Conservation (phyloP, 192 early-diverging fungal species). For the Coemansia sp. region DNA sequence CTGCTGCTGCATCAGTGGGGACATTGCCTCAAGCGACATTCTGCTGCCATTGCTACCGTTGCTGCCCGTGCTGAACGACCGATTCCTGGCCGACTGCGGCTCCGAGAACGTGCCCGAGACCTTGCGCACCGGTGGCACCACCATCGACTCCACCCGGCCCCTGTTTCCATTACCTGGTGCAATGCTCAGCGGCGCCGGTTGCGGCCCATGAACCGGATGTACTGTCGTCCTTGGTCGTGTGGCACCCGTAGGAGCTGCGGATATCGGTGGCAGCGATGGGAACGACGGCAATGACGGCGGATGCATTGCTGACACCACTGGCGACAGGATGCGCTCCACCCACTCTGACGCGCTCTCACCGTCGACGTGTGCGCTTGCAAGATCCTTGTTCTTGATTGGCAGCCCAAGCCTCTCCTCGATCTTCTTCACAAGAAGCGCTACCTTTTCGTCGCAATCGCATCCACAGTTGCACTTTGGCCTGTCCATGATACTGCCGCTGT, state of each 20-base stretch:
- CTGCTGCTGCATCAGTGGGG: constrained; percentile 1
- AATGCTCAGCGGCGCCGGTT: not conserved
- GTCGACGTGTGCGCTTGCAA: not conserved
- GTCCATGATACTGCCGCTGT: not conserved
- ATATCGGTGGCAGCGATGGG: constrained; percentile 1
- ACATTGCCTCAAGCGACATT: not conserved
- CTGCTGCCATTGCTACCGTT: constrained; percentile 8
- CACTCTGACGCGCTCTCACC: constrained; percentile 24
- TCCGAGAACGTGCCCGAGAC: not conserved
- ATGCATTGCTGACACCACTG: constrained; percentile 13
- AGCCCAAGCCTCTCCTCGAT: constrained; percentile 45
- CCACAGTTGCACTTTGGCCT: constrained; percentile 46
- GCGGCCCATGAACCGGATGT: not conserved
- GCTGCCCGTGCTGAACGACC: constrained; percentile 1
- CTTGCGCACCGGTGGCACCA: not conserved
- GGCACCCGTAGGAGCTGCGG: not conserved
- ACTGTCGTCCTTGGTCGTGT: not conserved
- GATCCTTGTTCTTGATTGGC: not conserved
- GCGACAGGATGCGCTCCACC: constrained; percentile 31
- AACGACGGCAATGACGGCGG: constrained; percentile 5
- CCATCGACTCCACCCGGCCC: not conserved
- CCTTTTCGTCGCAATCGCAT: constrained; percentile 44
- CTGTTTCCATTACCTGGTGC: not conserved
- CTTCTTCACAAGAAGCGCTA: constrained; percentile 39
- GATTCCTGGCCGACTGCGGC: constrained; percentile 1